Evolutionary conservation across 345 rosid species (phyloP), one percentile per base, ranked within the genome.

Genomic region (Pugionium dolabratum): DNA sequence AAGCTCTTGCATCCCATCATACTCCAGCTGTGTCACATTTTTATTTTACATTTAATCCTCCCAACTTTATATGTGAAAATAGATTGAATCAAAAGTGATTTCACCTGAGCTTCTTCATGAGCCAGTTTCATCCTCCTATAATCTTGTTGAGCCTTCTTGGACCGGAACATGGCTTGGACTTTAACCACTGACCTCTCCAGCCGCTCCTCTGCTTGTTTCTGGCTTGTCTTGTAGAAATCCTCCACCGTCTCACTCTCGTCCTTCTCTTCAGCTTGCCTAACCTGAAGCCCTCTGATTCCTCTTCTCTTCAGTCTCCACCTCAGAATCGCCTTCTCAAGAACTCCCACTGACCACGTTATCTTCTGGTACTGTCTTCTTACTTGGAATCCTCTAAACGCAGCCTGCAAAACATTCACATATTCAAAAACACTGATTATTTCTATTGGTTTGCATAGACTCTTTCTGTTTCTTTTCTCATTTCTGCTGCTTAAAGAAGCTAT

Each of bases 121-220:
- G 80, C 74, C 70, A 84, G n/a, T 84, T 88, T 95, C 90, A 91
- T 95, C 78, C 90, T 84, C 40, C 84, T 78, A 57, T 95, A 95
- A 42, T 95, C 95, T 56, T 84, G 79, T 74, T 91, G 99, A 42
- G 97, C 96, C 74, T 88, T 81, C 93, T 81, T 95, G 65, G 99
- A 95, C 25, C 97, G 88, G 79, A 95, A 90, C 97, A 95, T 85
- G 56, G 96, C 82, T 64, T 95, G 97, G 57, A 95, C 96, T 25
- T 78, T 72, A 28, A 85, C 79, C 48, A 88, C 97, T 6, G 97
- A 82, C 58, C 83, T 90, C 78, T 84, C 96, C 0, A 87, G 80
- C 54, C 99, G 88, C 52, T 90, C 97, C 77, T 87, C 93, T 18
- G 96, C 96, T 74, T 95, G 99, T 76, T 78, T 83, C 60, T 82